Evolutionary conservation across 768 basidiomycete species (phyloP).

Genomic region (Boletus bicolor): DNA sequence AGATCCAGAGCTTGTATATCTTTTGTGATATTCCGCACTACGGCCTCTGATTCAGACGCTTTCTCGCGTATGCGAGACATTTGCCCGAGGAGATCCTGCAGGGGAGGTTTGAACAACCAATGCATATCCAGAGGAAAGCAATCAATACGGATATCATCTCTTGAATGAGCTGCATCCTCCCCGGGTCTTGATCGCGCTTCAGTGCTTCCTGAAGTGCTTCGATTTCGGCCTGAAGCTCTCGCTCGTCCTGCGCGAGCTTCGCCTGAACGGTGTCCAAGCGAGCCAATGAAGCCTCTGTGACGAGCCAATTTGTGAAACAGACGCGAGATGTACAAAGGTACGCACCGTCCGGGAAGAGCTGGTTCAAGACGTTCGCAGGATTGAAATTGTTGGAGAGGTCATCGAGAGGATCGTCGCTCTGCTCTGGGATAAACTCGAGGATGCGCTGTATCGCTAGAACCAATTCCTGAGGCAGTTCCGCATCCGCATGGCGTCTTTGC

Average conservation of each 20-base stretch:
- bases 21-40: constrained; percentile 91
- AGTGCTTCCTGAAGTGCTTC: constrained; percentile 64
- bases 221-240: constrained; percentile 70
- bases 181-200: constrained; percentile 77
- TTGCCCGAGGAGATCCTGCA: constrained; percentile 87
- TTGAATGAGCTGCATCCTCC: constrained; percentile 86
- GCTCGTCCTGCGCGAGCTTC: constrained; percentile 65
- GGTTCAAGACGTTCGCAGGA: constrained; percentile 50
- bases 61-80: constrained; percentile 97
- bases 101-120: constrained; percentile 4
- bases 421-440: constrained; percentile 48
- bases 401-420: constrained; percentile 54
- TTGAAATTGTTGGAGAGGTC: constrained; percentile 55
- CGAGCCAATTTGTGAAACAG: neutral
- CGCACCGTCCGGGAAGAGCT: constrained; percentile 77
- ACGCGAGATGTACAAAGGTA: constrained; percentile 12
- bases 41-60: constrained; percentile 94
- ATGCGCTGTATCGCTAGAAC: constrained; percentile 69
- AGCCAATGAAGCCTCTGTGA: constrained; percentile 68
- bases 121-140: neutral
- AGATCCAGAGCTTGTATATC: constrained; percentile 94
- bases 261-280: constrained; percentile 71
- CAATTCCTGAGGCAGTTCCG: constrained; percentile 64
- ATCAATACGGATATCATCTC: constrained; percentile 87
- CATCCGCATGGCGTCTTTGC: constrained; percentile 27